A percentile compares a stretch with the other conserved stretches of the same genome.
Conservation (phyloP, 306 rosid genomes). For the Cajanus cajan region DNA sequence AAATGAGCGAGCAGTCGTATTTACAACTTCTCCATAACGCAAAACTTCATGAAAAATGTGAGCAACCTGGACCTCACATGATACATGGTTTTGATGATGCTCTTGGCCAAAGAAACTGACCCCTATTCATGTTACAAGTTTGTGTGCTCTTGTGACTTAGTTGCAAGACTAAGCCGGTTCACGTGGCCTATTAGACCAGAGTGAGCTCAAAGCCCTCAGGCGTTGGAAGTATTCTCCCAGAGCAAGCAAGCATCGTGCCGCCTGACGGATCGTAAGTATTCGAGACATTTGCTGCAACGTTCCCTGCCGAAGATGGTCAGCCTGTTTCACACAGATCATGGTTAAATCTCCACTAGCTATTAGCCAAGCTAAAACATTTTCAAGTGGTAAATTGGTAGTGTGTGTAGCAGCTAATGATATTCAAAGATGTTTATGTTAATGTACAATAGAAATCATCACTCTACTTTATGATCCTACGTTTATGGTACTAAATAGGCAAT, state of each 20-base stretch:
- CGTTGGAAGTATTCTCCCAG: slow-evolving; percentile 91
- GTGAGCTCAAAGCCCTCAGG: slow-evolving; percentile 79
- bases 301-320: slow-evolving; percentile 84
- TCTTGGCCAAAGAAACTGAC: slow-evolving; percentile 28
- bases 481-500: not conserved
- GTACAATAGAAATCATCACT: not conserved
- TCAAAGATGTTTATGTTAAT: not conserved
- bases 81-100: slow-evolving; percentile 30
- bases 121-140: slow-evolving; percentile 36
- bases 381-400: not conserved
- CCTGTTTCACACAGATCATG: slow-evolving; percentile 52
- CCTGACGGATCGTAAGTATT: slow-evolving; percentile 74
- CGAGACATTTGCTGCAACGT: slow-evolving; percentile 76
- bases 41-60: slow-evolving; percentile 57
- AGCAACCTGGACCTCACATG: slow-evolving; percentile 42
- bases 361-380: not conserved
- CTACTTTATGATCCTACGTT: not conserved
- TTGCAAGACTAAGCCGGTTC: slow-evolving; percentile 64
- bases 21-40: slow-evolving; percentile 56
- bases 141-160: slow-evolving; percentile 10
- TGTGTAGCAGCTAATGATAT: not conserved
- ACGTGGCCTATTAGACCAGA: slow-evolving; percentile 71
- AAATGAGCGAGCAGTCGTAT: slow-evolving; percentile 55
- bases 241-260: slow-evolving; percentile 81
- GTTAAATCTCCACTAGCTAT: slow-evolving; percentile 7